Percentiles rank a stretch among this genome's conserved stretches.
phyloP scores from a whole-genome alignment of 164 flowering plant species.

The Magnolia sinica region DNA sequence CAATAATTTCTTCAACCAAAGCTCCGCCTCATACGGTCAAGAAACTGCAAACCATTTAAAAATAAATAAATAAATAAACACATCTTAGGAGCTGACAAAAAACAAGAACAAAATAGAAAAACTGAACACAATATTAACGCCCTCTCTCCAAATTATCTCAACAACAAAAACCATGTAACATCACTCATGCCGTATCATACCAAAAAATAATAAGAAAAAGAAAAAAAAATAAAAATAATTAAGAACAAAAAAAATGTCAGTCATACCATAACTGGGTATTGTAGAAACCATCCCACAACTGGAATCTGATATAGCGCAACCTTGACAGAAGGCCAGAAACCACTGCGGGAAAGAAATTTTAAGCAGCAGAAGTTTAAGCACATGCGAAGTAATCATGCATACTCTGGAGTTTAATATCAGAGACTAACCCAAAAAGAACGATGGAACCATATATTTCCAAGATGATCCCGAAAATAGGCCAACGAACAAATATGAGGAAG shows the following conservation, averaged over 20 bases:
- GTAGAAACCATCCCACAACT: conserved; percentile 66
- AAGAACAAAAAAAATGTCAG: no score
- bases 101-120: not conserved
- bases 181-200: conserved; percentile 1
- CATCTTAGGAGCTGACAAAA: not conserved
- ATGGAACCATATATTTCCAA: conserved; percentile 65
- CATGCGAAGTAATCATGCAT: not conserved
- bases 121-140: not conserved
- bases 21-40: conserved; percentile 24
- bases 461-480: conserved; percentile 73
- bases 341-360: conserved; percentile 35
- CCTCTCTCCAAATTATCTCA: not conserved
- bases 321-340: conserved; percentile 65
- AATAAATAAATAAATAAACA: not conserved
- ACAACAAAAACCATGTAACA: conserved; percentile 2
- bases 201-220: no score
- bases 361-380: conserved; percentile 1
- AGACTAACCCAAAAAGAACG: conserved; percentile 63
- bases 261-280: conserved; percentile 45
- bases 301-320: conserved; percentile 67
- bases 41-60: conserved; percentile 23
- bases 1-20: conserved; percentile 15
- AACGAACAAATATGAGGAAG: conserved; percentile 69
- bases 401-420: conserved; percentile 1
- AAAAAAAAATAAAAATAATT: no score